Evolutionary conservation across 805 yeast species (phyloP).

Genomic region (Saccharomycopsis fermentans): DNA sequence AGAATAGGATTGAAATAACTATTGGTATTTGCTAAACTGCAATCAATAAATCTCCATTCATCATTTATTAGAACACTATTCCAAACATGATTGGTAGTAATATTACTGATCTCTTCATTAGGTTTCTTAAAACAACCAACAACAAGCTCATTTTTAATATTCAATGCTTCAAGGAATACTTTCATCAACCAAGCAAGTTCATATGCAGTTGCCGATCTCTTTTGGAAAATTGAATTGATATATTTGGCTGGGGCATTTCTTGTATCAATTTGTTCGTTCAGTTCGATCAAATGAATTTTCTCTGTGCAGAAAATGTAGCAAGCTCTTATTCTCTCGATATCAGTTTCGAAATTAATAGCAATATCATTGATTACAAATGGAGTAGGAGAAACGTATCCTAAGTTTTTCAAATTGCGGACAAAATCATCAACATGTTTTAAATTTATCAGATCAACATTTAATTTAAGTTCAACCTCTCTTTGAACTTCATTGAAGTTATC

Average conservation of each 20-base stretch:
- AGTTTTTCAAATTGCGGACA: slow-evolving; percentile 28
- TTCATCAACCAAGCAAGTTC: slow-evolving; percentile 73
- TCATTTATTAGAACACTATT: slow-evolving; percentile 57
- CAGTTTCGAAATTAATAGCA: slow-evolving; percentile 40
- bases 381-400: slow-evolving; percentile 37
- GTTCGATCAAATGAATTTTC: slow-evolving; percentile 39
- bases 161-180: slow-evolving; percentile 57
- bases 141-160: slow-evolving; percentile 65
- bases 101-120: slow-evolving; percentile 37
- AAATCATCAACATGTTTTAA: slow-evolving; percentile 35
- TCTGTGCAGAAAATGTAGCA: slow-evolving; percentile 52
- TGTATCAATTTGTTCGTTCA: slow-evolving; percentile 29
- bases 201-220: slow-evolving; percentile 49
- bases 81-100: slow-evolving; percentile 79
- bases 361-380: slow-evolving; percentile 45
- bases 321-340: slow-evolving; percentile 55
- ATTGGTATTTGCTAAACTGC: slow-evolving; percentile 49
- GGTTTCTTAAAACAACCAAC: slow-evolving; percentile 81
- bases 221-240: slow-evolving; percentile 25
- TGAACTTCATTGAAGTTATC: slow-evolving; percentile 38
- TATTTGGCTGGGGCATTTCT: slow-evolving; percentile 19
- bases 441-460: slow-evolving; percentile 14
- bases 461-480: slow-evolving; percentile 4
- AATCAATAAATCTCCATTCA: slow-evolving; percentile 76
- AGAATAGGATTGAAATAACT: slow-evolving; percentile 40